Conservation (phyloP, 2,329 filamentous ascomycete species). For the Trichoderma gracile region DNA sequence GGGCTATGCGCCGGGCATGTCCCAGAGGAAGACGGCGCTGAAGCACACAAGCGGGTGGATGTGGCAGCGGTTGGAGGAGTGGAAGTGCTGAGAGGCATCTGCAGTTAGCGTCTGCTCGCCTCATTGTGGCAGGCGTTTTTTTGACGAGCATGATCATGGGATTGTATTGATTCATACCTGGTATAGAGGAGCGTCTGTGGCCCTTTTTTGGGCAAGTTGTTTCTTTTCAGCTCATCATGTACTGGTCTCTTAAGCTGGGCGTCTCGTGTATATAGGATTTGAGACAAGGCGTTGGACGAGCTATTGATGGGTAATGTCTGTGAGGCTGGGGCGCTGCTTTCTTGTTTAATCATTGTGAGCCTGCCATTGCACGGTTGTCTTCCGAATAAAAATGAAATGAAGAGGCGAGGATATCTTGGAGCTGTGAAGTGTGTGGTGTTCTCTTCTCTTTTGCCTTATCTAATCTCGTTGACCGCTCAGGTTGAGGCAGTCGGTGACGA, state of each 20-base stretch:
- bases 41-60: slow-evolving; percentile 34
- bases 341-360: not conserved
- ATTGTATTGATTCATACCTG: not conserved
- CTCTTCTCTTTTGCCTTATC: not conserved
- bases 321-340: not conserved
- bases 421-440: not conserved
- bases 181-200: not conserved
- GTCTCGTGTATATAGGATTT: not conserved
- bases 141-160: not conserved
- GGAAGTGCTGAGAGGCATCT: slow-evolving; percentile 23
- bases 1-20: slow-evolving; percentile 32
- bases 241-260: not conserved
- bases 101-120: not conserved
- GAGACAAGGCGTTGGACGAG: slow-evolving; percentile 7
- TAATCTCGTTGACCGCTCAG: not conserved
- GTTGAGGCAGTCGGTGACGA: not conserved
- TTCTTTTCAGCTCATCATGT: not conserved
- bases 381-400: not conserved
- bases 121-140: not conserved
- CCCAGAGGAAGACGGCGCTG: slow-evolving; percentile 31
- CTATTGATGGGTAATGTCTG: not conserved
- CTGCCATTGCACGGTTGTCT: not conserved
- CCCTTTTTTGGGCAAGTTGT: not conserved
- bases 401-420: not conserved
- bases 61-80: slow-evolving; percentile 28